Base-by-base conservation (phyloP, 495 filamentous ascomycete genomes). In the Tuber calosporum region DNA sequence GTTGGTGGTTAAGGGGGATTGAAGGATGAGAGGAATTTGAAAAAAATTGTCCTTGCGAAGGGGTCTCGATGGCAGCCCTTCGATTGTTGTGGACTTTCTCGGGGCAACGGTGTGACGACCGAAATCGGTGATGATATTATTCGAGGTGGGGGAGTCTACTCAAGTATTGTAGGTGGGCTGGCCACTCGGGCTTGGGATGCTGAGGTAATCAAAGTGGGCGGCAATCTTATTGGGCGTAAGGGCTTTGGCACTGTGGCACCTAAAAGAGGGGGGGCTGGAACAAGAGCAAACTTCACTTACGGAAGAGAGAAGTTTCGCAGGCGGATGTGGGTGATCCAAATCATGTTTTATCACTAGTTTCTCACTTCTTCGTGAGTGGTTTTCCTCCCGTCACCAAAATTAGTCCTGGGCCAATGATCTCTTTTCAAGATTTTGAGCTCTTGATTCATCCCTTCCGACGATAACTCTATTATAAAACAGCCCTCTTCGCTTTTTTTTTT, bases 191-290 rank as follows among this genome's bases (percentile, higher is more conserved):
- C 45, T 36, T 30, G 45, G 30, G 40, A 22, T 43, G 76, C 76
- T 78, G 76, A 78, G 76, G 71, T 78, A 78, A 78, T 78, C 75
- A 53, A 67, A 2, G 68, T 42, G 26, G 38, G 13, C 30, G 36
- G 71, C 20, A 43, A 43, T 68, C 71, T 77, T 58, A 73, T 78
- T 78, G 75, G 76, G 68, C 67, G 39, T 34, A 30, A 34, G 1
- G 53, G 13, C 53, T 34, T 19, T 13, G 26, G 53, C 26, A 17
- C 0, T 34, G 26, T 5, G 34, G 13, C 4, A 30, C 53, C n/a
- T 1, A 19, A 53, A 26, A 53, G 30, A 30, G 9, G 53, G 53
- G 53, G n/a, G 15, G 26, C n/a, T 1, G 0, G n/a, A 26, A 58
- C n/a, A 30, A 58, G n/a, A 11, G 53, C n/a, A 30, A 30, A 15